Base-by-base conservation (phyloP, 306 rosid genomes). In the Dicorynia guianensis region DNA sequence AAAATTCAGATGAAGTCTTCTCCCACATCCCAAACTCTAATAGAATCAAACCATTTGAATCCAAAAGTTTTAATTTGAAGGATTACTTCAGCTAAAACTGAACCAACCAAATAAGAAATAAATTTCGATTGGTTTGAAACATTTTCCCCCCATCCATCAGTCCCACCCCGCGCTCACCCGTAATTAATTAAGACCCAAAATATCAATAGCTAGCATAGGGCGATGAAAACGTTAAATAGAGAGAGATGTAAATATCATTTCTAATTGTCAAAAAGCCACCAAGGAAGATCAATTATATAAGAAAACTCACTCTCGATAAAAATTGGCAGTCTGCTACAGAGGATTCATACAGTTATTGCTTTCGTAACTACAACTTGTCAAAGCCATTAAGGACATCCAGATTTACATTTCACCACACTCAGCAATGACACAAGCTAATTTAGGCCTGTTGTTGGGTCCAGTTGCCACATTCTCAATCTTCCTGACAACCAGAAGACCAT, bases 391-490 rank as follows among this genome's bases (percentile, higher is more conserved):
- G 47, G 30, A 25, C 1, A 25, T 49, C 4, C 19, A 62, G 58
- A 44, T 79, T 79, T 81, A 95, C 99, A 95, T 95, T 85, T 95
- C 99, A 43, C 98, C 99, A 68, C 99, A 95, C 81, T 92, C 99
- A 42, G 93, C 92, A 69, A 92, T 87, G 75, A 89, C 84, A 7
- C 98, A 90, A 39, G 91, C 84, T 78, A 92, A 80, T 59, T 96
- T 96, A 8, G 99, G 99, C 76, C 93, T 83, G 84, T 92, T 92
- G 77, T 86, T 89, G 46, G 98, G 98, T 78, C 97, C 98, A 4
- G 97, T 87, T 50, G 99, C 98, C 62, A 96, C 99, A 66, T 96
- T 96, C 82, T 96, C 99, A 46, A 96, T 92, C 91, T 92, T 96
- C 87, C 99, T 86, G 35, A 92, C 90, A 50, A 96, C 98, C 89